Base-by-base conservation (phyloP, 2,329 filamentous ascomycete genomes). In the Cladosporium oxysporum region DNA sequence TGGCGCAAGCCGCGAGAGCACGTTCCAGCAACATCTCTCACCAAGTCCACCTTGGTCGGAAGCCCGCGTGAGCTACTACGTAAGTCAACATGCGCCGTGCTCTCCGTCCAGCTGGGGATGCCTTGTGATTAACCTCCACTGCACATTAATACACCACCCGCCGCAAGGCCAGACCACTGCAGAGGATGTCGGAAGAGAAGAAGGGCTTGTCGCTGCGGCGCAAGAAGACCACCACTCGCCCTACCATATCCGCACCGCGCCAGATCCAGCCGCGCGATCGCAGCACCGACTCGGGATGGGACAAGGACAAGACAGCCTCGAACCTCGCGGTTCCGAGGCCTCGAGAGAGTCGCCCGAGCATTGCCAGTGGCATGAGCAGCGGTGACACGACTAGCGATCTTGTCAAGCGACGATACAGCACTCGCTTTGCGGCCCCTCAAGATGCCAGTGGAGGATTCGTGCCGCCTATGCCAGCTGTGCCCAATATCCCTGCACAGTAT, bases 361-460 rank as follows among this genome's bases (percentile, higher is more conserved):
- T 65, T 66, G 67, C 63, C 28, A 50, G 58, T 65, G 72, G 50
- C 68, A 68, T 41, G 67, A 75, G 79, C 65, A 81, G 79, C 64
- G 81, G 76, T 66, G 76, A 77, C 59, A 84, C 86, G 72, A 89
- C 88, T 50, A 87, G 87, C 21, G 94, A 99, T 77, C 83, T 98
- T 63, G 93, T 99, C 66, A 98, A 98, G 82, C 87, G 93, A 72
- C 85, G 95, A 72, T 99, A 98, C 79, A 98, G 95, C 47, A 93
- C 93, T 50, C 89, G 94, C 67, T 96, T 97, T 78, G 71, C 73
- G 16, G 94, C 93, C 73, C 79, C 90, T 0, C 81, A 87, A 67
- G 88, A 91, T 71, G 87, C 92, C 21, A 86, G 91, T 2, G 26
- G 28, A 16, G 55, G 53, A 2, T 29, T 58, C 23, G 83, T 97